Percentiles rank a stretch among this genome's conserved stretches.
These are phyloP conservation scores for Allantophomopsis lycopodina DNA, from an alignment of 2,329 filamentous ascomycete genomes.

Conservation along the genomic window DNA sequence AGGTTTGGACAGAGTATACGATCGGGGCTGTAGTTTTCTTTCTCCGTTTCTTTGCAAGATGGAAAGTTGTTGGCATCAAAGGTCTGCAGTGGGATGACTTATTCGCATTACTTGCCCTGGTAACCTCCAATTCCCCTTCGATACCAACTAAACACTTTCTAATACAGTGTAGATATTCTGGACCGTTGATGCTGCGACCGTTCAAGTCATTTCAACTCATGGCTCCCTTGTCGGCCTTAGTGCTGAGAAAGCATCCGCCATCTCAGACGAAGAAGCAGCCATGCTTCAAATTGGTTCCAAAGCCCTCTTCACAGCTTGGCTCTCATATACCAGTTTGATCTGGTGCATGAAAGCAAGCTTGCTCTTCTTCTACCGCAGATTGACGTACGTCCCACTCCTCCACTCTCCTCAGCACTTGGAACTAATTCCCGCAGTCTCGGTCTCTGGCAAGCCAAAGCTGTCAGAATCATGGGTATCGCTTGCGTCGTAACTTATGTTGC, in stretches of 20 bases:
- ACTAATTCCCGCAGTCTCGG: background rate
- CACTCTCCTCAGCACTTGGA: too few species aligned
- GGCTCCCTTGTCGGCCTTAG: slow-evolving; percentile 25
- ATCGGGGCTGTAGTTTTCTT: slow-evolving; percentile 23
- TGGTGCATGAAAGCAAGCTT: slow-evolving; percentile 28
- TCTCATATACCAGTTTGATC: slow-evolving; percentile 25
- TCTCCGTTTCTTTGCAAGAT: too few species aligned
- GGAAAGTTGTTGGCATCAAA: too few species aligned
- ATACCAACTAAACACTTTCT: too few species aligned
- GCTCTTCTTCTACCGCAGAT: slow-evolving; percentile 26
- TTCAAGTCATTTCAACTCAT: slow-evolving; percentile 11
- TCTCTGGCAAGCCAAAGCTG: background rate
- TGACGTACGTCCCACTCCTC: slow-evolving; percentile 20
- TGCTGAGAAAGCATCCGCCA: slow-evolving; percentile 16
- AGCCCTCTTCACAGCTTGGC: slow-evolving; percentile 22
- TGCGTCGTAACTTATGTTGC: background rate
- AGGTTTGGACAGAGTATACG: slow-evolving; percentile 29
- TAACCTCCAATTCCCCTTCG: too few species aligned
- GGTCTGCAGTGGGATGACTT: slow-evolving; percentile 26
- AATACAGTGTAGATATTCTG: slow-evolving; percentile 19
- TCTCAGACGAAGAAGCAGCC: slow-evolving; percentile 17
- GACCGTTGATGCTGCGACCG: slow-evolving; percentile 13
- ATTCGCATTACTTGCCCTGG: slow-evolving; percentile 20
- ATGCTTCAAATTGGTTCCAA: slow-evolving; percentile 20
- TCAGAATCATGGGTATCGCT: background rate